Evolutionary conservation across 2,329 filamentous ascomycete species (phyloP).

Genomic region (Colletotrichum eremochloae): DNA sequence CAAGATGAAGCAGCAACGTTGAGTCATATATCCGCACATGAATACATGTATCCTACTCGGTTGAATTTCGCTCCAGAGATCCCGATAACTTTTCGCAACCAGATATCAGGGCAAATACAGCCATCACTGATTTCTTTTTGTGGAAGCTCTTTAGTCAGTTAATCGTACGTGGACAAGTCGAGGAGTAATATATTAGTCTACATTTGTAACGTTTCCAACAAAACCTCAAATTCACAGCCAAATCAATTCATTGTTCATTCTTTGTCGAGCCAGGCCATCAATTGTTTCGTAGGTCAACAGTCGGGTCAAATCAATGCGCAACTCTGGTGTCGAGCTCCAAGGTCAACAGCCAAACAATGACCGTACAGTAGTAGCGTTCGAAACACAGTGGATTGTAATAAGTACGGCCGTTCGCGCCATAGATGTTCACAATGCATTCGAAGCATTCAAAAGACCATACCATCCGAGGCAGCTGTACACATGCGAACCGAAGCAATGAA

Average conservation of each 20-base stretch:
- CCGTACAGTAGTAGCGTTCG: no score
- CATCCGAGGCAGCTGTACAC: not conserved
- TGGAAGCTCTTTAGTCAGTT: not conserved
- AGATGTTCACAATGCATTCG: accelerated
- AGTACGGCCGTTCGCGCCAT: not conserved
- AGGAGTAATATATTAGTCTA: not conserved
- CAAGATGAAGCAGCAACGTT: no score
- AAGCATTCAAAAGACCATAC: not conserved
- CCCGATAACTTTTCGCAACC: not conserved
- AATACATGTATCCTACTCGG: no score
- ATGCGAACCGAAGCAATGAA: not conserved
- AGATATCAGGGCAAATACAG: not conserved
- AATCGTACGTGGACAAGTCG: not conserved
- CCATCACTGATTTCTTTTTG: not conserved
- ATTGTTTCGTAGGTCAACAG: not conserved
- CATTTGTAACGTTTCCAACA: not conserved
- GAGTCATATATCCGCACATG: no score
- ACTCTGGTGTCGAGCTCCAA: no score
- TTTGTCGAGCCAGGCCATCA: not conserved
- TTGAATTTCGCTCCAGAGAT: not conserved
- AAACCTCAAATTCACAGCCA: not conserved
- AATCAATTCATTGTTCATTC: not conserved
- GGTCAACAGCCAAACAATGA: not conserved
- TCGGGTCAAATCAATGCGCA: not conserved
- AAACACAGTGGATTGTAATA: not conserved